Evolutionary conservation across 441 rosid genomes (phyloP).

Genomic region (Biscutella laevigata): DNA sequence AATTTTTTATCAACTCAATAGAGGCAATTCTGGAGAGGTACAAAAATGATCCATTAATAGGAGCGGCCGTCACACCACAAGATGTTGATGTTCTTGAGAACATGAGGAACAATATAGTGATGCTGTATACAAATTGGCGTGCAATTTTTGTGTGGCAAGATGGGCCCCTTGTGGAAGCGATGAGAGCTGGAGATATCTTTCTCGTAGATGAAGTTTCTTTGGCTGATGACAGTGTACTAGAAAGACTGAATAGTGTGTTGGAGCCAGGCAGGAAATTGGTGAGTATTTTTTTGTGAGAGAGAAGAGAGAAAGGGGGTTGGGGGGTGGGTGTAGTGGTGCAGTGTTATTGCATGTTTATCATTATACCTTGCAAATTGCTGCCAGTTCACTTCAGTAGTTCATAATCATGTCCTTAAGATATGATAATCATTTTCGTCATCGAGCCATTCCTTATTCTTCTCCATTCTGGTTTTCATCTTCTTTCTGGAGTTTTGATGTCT

Average conservation of each 20-base stretch:
- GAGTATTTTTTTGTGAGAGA: slow-evolving; percentile 17
- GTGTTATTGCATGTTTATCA: not conserved
- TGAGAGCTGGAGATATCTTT: slow-evolving; percentile 83
- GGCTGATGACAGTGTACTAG: slow-evolving; percentile 98
- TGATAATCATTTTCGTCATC: not conserved
- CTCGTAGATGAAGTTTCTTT: slow-evolving; percentile 96
- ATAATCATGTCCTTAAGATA: not conserved
- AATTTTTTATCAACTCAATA: slow-evolving; percentile 48
- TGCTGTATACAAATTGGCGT: slow-evolving; percentile 72
- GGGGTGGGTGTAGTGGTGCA: too few relatives aligned
- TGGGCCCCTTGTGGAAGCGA: slow-evolving; percentile 94
- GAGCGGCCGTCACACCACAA: slow-evolving; percentile 29
- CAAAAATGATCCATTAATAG: slow-evolving; percentile 36
- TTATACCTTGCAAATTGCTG: not conserved
- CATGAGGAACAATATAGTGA: slow-evolving; percentile 42
- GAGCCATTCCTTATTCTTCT: not conserved
- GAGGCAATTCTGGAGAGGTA: slow-evolving; percentile 32
- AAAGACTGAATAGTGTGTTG: slow-evolving; percentile 91
- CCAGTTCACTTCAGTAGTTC: not conserved
- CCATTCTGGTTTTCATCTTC: not conserved
- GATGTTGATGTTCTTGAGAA: slow-evolving; percentile 53
- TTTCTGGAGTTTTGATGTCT: not conserved
- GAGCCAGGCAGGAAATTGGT: slow-evolving; percentile 93
- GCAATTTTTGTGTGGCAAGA: slow-evolving; percentile 92
- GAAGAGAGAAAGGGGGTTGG: not conserved